Evolutionary conservation across 306 rosid species (phyloP).

Genomic region (Quercus dentata): DNA sequence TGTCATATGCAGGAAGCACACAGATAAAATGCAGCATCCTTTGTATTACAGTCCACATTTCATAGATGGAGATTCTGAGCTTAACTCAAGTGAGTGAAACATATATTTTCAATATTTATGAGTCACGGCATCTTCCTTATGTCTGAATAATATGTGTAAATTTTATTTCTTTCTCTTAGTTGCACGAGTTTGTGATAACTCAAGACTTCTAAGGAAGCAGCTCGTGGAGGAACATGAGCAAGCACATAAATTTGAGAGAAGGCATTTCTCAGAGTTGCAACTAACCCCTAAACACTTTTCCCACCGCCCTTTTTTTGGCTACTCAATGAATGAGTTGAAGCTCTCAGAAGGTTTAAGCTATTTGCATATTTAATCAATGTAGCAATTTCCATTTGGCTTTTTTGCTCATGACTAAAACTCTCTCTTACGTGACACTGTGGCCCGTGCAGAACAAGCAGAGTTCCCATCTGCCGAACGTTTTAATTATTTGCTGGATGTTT

Average conservation of each 20-base stretch:
- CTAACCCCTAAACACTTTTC: constrained; percentile 19
- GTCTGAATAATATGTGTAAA: not conserved
- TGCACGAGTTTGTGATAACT: constrained; percentile 24
- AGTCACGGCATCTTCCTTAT: not conserved
- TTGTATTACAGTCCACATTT: constrained; percentile 23
- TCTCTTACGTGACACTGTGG: not conserved
- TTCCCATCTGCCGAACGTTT: constrained; percentile 26
- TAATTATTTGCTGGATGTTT: constrained; percentile 25
- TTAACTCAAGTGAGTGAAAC: constrained; percentile 30
- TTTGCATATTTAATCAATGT: not conserved
- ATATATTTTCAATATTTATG: not conserved
- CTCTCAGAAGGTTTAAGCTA: constrained; percentile 30
- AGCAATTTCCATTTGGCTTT: not conserved
- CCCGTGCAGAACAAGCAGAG: constrained; percentile 24
- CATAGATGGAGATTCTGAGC: constrained; percentile 37
- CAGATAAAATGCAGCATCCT: constrained; percentile 26
- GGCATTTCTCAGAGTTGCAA: constrained; percentile 18
- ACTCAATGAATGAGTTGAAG: constrained; percentile 23
- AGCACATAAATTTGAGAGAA: constrained; percentile 32
- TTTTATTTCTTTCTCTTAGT: not conserved
- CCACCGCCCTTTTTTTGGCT: constrained; percentile 21
- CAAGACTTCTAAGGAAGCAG: constrained; percentile 33
- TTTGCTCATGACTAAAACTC: not conserved
- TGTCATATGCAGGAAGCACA: constrained; percentile 27
- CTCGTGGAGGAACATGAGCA: constrained; percentile 31